Conservation (phyloP, 139 green algal species). For the Chlamydomonas sphaeroides region DNA sequence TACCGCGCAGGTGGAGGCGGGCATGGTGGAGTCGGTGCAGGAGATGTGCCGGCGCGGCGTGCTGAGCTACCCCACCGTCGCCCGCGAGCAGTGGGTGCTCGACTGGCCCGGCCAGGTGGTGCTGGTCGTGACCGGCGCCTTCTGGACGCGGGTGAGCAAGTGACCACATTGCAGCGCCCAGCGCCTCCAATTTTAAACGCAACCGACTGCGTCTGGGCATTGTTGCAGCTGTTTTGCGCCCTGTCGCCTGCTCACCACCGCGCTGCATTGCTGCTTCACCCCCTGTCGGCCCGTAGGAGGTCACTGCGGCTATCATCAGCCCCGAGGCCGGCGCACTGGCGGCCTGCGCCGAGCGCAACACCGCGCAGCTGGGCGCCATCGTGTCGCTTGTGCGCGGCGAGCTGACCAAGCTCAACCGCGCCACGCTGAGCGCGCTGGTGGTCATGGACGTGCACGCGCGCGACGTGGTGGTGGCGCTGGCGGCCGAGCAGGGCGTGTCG, state of each 20-base stretch:
- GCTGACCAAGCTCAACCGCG: constrained; percentile 70
- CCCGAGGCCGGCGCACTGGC: constrained; percentile 12
- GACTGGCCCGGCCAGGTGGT: constrained; percentile 83
- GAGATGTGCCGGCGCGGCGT: constrained; percentile 65
- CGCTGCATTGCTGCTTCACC: background rate
- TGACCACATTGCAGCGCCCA: too few relatives aligned
- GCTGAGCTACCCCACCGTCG: constrained; percentile 57
- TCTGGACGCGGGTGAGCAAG: constrained; percentile 65
- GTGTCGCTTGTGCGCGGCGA: constrained; percentile 68
- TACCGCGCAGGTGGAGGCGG: constrained; percentile 68
- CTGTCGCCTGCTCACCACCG: background rate
- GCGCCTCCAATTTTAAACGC: too few relatives aligned
- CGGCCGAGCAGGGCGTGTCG: constrained; percentile 56
- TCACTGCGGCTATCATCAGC: constrained; percentile 41
- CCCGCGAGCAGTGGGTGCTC: constrained; percentile 72
- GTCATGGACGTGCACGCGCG: constrained; percentile 87
- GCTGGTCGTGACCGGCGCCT: constrained; percentile 75
- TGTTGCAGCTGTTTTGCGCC: too few relatives aligned
- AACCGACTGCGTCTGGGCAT: too few relatives aligned
- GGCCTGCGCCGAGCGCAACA: constrained; percentile 48
- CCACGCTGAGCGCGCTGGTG: constrained; percentile 78
- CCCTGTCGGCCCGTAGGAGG: background rate
- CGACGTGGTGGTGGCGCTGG: constrained; percentile 68
- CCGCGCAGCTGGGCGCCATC: constrained; percentile 56
- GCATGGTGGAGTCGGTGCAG: constrained; percentile 76